Percentiles rank a stretch among this genome's conserved stretches.
These are phyloP conservation scores for Colletotrichum agaves DNA, from an alignment of 2,329 filamentous ascomycete genomes.

Conservation along the genomic window DNA sequence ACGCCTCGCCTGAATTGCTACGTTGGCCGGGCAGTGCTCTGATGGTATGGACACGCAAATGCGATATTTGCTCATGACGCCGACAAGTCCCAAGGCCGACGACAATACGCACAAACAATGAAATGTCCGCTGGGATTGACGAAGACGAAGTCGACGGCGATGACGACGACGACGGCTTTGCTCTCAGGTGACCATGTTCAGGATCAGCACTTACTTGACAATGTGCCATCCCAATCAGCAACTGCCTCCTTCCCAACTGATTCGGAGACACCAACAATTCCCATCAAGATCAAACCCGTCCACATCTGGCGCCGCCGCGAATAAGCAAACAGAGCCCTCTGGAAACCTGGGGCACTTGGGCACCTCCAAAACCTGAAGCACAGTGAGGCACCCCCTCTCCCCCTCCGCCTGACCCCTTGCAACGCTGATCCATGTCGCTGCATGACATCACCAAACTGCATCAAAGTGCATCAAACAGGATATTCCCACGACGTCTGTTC, in stretches of 20 bases:
- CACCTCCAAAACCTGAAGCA: constrained; percentile 28
- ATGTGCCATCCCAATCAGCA: constrained; percentile 1
- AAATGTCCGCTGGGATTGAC: no score
- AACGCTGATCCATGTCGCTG: constrained; percentile 9
- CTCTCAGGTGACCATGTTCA: no score
- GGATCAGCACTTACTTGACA: no score
- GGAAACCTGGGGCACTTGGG: background rate
- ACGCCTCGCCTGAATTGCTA: background rate
- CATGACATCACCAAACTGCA: constrained; percentile 12
- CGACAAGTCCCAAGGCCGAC: background rate
- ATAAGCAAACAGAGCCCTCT: background rate
- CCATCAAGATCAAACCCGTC: constrained; percentile 10
- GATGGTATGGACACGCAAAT: background rate
- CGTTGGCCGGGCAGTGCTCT: constrained; percentile 16
- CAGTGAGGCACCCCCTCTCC: constrained; percentile 10
- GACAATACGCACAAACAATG: background rate
- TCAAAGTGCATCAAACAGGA: constrained; percentile 11
- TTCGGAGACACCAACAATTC: background rate
- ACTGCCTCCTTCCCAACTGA: no score
- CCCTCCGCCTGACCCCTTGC: background rate
- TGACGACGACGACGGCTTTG: no score
- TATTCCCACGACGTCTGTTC: background rate
- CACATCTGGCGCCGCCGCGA: background rate
- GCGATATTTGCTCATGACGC: background rate
- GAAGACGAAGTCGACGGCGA: no score